phyloP scores from a whole-genome alignment of 805 yeast species.

The Candida boleticola region DNA sequence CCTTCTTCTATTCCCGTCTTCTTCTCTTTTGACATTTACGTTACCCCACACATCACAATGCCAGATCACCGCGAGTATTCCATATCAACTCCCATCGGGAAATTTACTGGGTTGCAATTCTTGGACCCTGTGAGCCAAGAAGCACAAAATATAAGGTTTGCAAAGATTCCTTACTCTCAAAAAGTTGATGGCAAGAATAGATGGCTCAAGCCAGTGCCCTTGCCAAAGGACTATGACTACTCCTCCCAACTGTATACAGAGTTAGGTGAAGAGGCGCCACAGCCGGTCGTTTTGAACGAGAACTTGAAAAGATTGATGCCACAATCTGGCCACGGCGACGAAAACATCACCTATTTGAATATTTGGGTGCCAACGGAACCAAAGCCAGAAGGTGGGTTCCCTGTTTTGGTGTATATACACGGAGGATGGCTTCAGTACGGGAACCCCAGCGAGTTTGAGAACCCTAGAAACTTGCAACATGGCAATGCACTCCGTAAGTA shows the following conservation, averaged over 20 bases:
- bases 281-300: conserved; percentile 30
- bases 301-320: conserved; percentile 7
- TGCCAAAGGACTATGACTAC: conserved; percentile 34
- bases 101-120: not conserved
- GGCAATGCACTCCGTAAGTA: conserved; percentile 28
- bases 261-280: conserved; percentile 35
- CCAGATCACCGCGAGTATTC: not conserved
- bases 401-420: conserved; percentile 39
- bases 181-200: conserved; percentile 29
- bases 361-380: conserved; percentile 36
- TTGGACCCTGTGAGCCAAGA: not conserved
- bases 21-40: too few species aligned
- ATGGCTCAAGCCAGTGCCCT: conserved; percentile 28
- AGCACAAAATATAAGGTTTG: conserved; percentile 12
- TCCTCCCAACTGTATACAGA: conserved; percentile 33
- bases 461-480: conserved; percentile 22
- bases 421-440: conserved; percentile 45
- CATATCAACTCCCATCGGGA: not conserved
- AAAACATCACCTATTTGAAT: conserved; percentile 32
- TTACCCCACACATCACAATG: too few species aligned
- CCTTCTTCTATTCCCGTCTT: too few species aligned
- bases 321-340: conserved; percentile 11
- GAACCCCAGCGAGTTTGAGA: conserved; percentile 20
- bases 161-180: conserved; percentile 32
- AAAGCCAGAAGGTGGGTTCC: conserved; percentile 39